Percentiles rank a stretch among this genome's conserved stretches.
These are phyloP conservation scores for Xylaria longipes DNA, from an alignment of 495 filamentous ascomycete species.

Conservation along the genomic window DNA sequence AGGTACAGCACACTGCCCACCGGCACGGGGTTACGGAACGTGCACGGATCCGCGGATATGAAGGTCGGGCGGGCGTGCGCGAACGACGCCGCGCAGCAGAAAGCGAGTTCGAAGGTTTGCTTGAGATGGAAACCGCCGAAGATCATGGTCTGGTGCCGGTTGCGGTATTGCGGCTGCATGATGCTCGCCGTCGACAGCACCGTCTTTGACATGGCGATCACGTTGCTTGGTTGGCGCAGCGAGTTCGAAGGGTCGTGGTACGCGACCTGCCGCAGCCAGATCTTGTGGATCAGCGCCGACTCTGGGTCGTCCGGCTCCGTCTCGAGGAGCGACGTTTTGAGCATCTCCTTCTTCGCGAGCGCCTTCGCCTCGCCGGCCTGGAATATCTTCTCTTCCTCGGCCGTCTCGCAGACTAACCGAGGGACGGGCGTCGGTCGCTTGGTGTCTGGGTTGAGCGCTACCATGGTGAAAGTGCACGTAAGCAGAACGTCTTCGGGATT, in stretches of 20 bases:
- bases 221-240: constrained; percentile 65
- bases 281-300: constrained; percentile 77
- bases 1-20: constrained; percentile 84
- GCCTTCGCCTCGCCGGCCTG: constrained; percentile 74
- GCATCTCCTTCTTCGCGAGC: constrained; percentile 71
- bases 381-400: constrained; percentile 75
- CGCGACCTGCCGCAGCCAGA: constrained; percentile 76
- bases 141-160: constrained; percentile 88
- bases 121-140: constrained; percentile 87
- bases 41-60: constrained; percentile 77
- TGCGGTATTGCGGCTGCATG: constrained; percentile 88
- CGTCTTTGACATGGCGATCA: constrained; percentile 71
- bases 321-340: constrained; percentile 69
- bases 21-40: constrained; percentile 84
- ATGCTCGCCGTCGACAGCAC: constrained; percentile 73
- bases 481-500: constrained; percentile 74
- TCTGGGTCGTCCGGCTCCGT: constrained; percentile 79
- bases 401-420: constrained; percentile 67
- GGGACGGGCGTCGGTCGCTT: constrained; percentile 64
- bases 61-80: constrained; percentile 78
- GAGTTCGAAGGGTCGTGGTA: constrained; percentile 70
- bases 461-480: constrained; percentile 86
- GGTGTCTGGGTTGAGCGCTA: constrained; percentile 73
- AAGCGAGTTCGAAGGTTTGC: constrained; percentile 85
- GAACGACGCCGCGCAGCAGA: constrained; percentile 82